Evolutionary conservation across 352 stramenopile genomes (phyloP).

Genomic region (Pythium vanterpoolii): DNA sequence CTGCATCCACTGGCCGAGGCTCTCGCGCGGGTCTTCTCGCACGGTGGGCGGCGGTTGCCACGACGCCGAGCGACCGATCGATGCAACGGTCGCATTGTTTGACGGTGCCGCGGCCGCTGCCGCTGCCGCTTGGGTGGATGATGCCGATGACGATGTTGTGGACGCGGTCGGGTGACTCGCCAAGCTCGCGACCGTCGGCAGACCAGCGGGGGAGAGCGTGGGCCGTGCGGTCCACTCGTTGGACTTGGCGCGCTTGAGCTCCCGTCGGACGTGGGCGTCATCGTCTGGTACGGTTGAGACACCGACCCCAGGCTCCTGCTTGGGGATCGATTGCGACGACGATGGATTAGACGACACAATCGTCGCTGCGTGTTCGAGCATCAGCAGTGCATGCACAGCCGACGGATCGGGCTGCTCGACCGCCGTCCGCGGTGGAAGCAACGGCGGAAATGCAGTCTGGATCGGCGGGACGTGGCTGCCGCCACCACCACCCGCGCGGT

Average conservation of each 20-base stretch:
- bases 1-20: slow-evolving; percentile 19
- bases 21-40: slow-evolving; percentile 11
- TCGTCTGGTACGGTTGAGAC: too few species aligned
- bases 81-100: background rate
- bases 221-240: slow-evolving; percentile 21
- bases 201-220: slow-evolving; percentile 8
- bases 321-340: background rate
- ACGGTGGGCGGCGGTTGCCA: slow-evolving; percentile 10
- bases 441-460: slow-evolving; percentile 9
- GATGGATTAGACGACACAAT: background rate
- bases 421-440: slow-evolving; percentile 7
- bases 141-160: background rate
- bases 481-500: background rate
- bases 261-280: slow-evolving; percentile 9
- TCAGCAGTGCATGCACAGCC: slow-evolving; percentile 17
- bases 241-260: slow-evolving; percentile 24
- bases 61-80: slow-evolving; percentile 15
- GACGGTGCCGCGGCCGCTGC: too few species aligned
- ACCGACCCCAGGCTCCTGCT: background rate
- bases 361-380: slow-evolving; percentile 11
- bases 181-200: slow-evolving; percentile 8
- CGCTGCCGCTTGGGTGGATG: too few species aligned
- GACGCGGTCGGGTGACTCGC: background rate
- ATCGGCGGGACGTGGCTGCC: slow-evolving; percentile 11
- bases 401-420: slow-evolving; percentile 14